Percentiles rank a stretch among this genome's conserved stretches.
These are phyloP conservation scores for Penicillium egyptiacum DNA, from an alignment of 495 filamentous ascomycete genomes.

Conservation along the genomic window DNA sequence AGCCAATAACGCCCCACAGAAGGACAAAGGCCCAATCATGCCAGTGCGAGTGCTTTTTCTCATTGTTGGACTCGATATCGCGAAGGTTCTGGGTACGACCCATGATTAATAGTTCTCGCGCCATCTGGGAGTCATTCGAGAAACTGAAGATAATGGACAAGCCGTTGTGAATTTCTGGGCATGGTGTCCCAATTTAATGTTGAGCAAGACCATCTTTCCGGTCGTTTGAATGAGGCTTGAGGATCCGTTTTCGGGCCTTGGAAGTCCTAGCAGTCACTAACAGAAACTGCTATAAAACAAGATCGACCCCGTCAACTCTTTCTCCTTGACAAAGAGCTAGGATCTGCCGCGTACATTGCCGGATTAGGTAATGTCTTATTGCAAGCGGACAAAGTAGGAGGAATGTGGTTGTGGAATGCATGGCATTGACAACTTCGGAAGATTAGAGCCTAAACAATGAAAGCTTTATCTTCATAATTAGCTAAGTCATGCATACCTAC, in stretches of 20 bases:
- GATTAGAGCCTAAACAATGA: not conserved
- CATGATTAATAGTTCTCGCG: slow-evolving; percentile 23
- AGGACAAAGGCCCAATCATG: slow-evolving; percentile 26
- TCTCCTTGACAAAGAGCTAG: not conserved
- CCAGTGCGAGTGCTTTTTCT: slow-evolving; percentile 17
- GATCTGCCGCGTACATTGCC: slow-evolving; percentile 4
- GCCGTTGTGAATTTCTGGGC: not conserved
- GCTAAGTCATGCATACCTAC: not conserved
- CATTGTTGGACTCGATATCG: slow-evolving; percentile 25
- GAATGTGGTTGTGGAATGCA: slow-evolving; percentile 19
- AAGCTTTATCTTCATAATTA: not conserved
- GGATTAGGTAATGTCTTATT: slow-evolving; percentile 6
- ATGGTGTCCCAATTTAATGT: slow-evolving; percentile 18
- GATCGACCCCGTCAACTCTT: slow-evolving; percentile 9
- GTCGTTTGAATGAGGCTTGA: slow-evolving; percentile 2
- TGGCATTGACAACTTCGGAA: not conserved
- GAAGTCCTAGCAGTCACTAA: not conserved
- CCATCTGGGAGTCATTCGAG: not conserved
- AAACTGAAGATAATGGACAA: not conserved
- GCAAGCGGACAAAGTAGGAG: slow-evolving; percentile 11
- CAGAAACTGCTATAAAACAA: slow-evolving; percentile 9
- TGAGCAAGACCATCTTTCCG: slow-evolving; percentile 3
- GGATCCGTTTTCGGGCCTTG: slow-evolving; percentile 23
- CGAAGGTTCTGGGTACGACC: slow-evolving; percentile 15
- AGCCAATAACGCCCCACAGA: slow-evolving; percentile 29